phyloP scores from a whole-genome alignment of 1,284 basidiomycete species.

The Bjerkandera adusta region DNA sequence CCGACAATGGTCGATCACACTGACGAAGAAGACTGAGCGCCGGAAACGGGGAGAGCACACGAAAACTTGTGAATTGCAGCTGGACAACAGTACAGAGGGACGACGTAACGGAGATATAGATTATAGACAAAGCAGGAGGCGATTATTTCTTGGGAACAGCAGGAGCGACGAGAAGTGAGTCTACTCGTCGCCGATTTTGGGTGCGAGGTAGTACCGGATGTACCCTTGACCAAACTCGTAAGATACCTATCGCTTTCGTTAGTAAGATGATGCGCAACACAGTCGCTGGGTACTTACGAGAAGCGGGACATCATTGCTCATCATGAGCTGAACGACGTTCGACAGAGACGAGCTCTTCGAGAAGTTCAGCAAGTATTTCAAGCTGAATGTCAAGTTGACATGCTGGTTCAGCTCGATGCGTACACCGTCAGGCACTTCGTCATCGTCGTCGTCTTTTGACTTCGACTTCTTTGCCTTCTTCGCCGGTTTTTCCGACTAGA shows the following conservation, averaged over 20 bases:
- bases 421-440: constrained; percentile 53
- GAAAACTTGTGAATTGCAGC: no score
- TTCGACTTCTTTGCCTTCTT: constrained; percentile 53
- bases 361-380: constrained; percentile 98
- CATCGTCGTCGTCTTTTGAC: constrained; percentile 34
- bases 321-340: constrained; percentile 75
- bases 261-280: background rate
- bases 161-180: background rate
- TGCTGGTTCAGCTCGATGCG: constrained; percentile 87
- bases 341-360: constrained; percentile 86
- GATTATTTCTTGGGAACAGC: background rate
- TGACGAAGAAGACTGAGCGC: no score
- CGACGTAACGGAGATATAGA: background rate
- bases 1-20: no score
- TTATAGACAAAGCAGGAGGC: background rate
- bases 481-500: constrained; percentile 35
- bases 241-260: constrained; percentile 54
- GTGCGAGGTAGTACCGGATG: constrained; percentile 86
- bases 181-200: constrained; percentile 81
- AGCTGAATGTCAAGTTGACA: constrained; percentile 92
- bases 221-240: constrained; percentile 84
- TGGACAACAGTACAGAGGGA: no score
- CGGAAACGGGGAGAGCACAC: no score
- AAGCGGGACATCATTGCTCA: constrained; percentile 90
- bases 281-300: constrained; percentile 51